Base-by-base conservation (phyloP, 345 rosid genomes). In the Aegle marmelos region DNA sequence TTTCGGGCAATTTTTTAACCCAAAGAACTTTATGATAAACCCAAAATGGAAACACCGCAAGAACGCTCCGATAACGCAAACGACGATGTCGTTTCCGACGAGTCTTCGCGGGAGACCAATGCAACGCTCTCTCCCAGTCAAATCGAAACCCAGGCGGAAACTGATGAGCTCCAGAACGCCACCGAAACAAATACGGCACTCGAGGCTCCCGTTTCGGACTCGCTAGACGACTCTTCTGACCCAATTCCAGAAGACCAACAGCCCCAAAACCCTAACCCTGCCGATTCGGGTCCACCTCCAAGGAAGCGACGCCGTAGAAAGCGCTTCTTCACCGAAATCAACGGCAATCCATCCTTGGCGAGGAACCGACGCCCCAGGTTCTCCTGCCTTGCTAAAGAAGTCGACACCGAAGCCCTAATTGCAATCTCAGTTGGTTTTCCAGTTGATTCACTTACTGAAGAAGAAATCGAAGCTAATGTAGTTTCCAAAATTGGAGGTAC, bases 351-450 rank as follows among this genome's bases (percentile, higher is more conserved):
- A 10, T 84, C 94, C 2, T 87, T 95, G 65, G 74, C 88, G 9
- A 83, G 85, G 77, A 87, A 89, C 73, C 95, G 93, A 36, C 93
- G 94, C 7, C 86, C 75, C 64, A 84, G 90, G 68, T 21, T 80
- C 25, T 74, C 89, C 5, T 90, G 88, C 17, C 80, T 87, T 4
- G 85, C 93, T 2, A 90, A 90, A 86, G 98, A 94, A 70, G 81
- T 94, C 9, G 97, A 91, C 79, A 85, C 89, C 14, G 98, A 94
- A 82, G 97, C 97, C 27, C 73, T 91, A 41, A 91, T 89, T 24
- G 98, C 98, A 3, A 89, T 88, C 80, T 96, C 98, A 0, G 95
- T 94, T 0, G 98, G 99, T 16, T 96, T 96, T 70, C 98, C 98
- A 6, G 94, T 90, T 7, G 93, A 91, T 78, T 96, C 98, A 2